Evolutionary conservation across 139 green algal genomes (phyloP).

Genomic region (Chlamydomonas sp.): DNA sequence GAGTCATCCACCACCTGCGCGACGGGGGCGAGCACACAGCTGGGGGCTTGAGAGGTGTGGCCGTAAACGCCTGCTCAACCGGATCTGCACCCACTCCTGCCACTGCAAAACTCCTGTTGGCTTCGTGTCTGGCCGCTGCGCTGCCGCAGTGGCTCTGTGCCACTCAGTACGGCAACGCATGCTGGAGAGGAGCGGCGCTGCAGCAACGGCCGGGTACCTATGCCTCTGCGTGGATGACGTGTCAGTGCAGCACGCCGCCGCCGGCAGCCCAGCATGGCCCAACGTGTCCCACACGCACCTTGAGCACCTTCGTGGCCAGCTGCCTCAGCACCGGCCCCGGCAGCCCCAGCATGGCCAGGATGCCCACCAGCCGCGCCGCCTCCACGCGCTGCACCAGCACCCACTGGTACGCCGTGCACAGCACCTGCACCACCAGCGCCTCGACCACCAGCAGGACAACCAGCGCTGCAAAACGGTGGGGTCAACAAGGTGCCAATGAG

Average conservation of each 20-base stretch:
- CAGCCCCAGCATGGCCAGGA: constrained; percentile 37
- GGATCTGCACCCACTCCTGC: neutral
- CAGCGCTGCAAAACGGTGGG: constrained; percentile 9
- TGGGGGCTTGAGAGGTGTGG: neutral
- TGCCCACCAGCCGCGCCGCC: constrained; percentile 11
- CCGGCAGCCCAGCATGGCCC: too few relatives aligned
- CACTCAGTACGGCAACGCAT: too few relatives aligned
- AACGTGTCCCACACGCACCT: neutral
- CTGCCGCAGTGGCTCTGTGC: too few relatives aligned
- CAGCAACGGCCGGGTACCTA: too few relatives aligned
- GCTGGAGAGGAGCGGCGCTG: too few relatives aligned
- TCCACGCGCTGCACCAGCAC: constrained; percentile 30
- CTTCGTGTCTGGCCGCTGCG: too few relatives aligned
- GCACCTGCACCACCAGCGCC: constrained; percentile 21
- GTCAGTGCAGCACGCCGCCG: neutral
- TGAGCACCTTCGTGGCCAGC: constrained; percentile 3
- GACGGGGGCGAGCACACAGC: neutral
- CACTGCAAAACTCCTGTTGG: too few relatives aligned
- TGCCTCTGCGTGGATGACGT: neutral
- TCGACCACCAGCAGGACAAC: constrained; percentile 25
- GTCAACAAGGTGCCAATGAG: neutral
- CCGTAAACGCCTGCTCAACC: neutral
- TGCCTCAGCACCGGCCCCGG: constrained; percentile 35
- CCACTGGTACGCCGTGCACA: constrained; percentile 12
- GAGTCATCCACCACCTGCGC: constrained; percentile 10